Conservation (phyloP, 371 early-diverging fungal genomes). For the Ordospora pajunii region DNA sequence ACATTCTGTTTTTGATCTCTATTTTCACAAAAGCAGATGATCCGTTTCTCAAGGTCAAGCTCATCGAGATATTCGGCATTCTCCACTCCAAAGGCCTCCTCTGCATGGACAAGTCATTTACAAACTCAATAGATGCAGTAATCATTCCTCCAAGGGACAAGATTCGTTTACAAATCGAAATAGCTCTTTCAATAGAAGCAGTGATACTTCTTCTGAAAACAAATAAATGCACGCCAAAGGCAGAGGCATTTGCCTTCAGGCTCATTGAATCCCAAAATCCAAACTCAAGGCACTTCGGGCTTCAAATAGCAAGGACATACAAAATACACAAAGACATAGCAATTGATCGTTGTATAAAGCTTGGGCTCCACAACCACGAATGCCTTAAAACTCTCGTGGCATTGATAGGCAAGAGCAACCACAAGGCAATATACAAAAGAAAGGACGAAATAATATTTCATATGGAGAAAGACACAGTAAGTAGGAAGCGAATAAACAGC, state of each 20-base stretch:
- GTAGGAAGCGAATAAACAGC: neutral
- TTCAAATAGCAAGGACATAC: constrained; percentile 21
- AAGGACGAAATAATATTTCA: constrained; percentile 30
- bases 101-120: neutral
- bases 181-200: constrained; percentile 28
- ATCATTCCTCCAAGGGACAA: constrained; percentile 11
- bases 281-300: constrained; percentile 40
- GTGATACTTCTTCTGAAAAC: constrained; percentile 2
- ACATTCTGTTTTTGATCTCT: constrained; percentile 14
- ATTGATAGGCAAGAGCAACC: constrained; percentile 30
- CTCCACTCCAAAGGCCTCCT: neutral
- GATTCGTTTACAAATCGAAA: constrained; percentile 8
- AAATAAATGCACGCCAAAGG: neutral
- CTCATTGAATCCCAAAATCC: constrained; percentile 41
- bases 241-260: constrained; percentile 29
- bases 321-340: constrained; percentile 15
- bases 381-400: constrained; percentile 2
- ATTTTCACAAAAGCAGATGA: neutral
- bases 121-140: neutral
- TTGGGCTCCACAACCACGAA: constrained; percentile 4
- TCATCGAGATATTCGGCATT: constrained; percentile 14
- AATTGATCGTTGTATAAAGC: constrained; percentile 7
- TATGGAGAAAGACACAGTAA: constrained; percentile 1
- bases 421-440: constrained; percentile 26
- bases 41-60: constrained; percentile 27